Base-by-base conservation (phyloP, 306 rosid species). In the Trifolium subterraneum region DNA sequence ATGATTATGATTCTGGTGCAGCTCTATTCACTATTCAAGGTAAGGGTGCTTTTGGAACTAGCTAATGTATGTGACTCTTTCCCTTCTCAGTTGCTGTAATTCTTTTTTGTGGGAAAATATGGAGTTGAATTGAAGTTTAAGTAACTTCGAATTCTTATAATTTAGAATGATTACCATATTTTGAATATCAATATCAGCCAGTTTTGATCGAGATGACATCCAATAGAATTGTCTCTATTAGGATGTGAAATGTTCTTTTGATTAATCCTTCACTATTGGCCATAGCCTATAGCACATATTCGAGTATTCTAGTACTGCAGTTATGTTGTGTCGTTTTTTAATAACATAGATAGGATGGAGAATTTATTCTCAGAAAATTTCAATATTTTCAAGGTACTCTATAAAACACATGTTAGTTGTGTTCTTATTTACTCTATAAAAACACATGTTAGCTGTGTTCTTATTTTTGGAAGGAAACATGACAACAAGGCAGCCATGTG, bases 21-120 rank as follows among this genome's bases (percentile, higher is more conserved):
- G 41, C 41, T 58, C 54, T 48, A 23, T 45, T 8, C 25, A 69
- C 78, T 67, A 20, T 64, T 64, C 60, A 63, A 64, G 75, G 64
- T 47, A 69, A 67, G 45, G 54, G 14, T 22, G 78, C 56, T 62
- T 77, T 41, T 48, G 20, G 36, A 31, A 33, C 55, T 50, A 12
- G 50, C 62, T 58, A 51, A 9, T 36, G 71, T 60, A 76, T 42
- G 76, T 61, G 60, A 31, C 38, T 60, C 66, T 51, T 54, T 18
- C 36, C 39, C 6, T 20, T 20, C 18, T n/a, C 23, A 42, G 22
- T 6, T 20, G 9, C 35, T 25, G 8, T 62, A 16, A 3, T 39
- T 4, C 33, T 3, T 14, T 6, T 58, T 8, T 8, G 59, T n/a
- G 41, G 48, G 23, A 66, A 22, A 22, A 16, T 0, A 12, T 23